Conservation (phyloP, 257 asterid genomes). For the Gentiana dahurica region DNA sequence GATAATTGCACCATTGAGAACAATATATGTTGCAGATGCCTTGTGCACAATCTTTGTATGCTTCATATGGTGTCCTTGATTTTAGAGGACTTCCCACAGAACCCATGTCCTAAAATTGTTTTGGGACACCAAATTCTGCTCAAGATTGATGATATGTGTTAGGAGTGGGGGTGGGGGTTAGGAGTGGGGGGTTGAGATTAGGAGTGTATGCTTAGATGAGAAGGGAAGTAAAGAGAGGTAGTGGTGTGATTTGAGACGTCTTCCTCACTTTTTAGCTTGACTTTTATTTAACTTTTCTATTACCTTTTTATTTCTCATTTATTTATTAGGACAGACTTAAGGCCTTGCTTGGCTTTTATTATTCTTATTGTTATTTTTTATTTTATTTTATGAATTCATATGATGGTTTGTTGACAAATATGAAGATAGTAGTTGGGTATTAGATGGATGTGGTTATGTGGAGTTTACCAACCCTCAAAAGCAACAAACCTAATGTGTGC, state of each 20-base stretch:
- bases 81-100: slow-evolving; percentile 34
- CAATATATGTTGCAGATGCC: slow-evolving; percentile 77
- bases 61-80: slow-evolving; percentile 47
- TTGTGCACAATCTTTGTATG: slow-evolving; percentile 53
- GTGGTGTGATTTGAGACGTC: slow-evolving; percentile 22
- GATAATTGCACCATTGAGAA: slow-evolving; percentile 78
- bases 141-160: neutral
- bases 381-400: neutral
- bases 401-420: slow-evolving; percentile 37
- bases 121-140: neutral
- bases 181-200: slow-evolving; percentile 4
- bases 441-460: slow-evolving; percentile 11
- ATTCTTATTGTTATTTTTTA: no score
- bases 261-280: slow-evolving; percentile 1
- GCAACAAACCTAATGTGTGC: neutral
- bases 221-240: slow-evolving; percentile 23
- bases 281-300: neutral
- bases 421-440: slow-evolving; percentile 23
- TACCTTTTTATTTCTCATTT: slow-evolving; percentile 18
- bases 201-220: slow-evolving; percentile 31
- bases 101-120: slow-evolving; percentile 26
- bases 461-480: slow-evolving; percentile 17
- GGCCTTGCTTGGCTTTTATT: slow-evolving; percentile 1
- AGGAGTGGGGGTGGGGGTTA: neutral
- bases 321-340: slow-evolving; percentile 18